phyloP scores from a whole-genome alignment of 768 basidiomycete genomes.

The Crepidotus variabilis region DNA sequence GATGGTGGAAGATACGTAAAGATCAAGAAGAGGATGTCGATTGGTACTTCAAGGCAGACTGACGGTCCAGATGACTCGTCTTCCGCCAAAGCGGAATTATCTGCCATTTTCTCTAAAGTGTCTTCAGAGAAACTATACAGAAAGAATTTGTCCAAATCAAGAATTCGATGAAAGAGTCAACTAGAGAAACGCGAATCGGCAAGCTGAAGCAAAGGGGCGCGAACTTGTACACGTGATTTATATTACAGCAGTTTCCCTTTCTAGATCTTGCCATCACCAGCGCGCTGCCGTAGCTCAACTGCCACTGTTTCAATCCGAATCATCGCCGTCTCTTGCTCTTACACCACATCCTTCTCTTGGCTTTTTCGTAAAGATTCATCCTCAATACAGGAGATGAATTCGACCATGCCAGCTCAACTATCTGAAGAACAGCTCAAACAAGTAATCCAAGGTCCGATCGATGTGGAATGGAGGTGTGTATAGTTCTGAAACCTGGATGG shows the following conservation, averaged over 20 bases:
- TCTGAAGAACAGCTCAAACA: conserved; percentile 45
- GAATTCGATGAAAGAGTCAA: background rate
- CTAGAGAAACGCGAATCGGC: background rate
- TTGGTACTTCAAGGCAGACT: background rate
- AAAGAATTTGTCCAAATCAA: too few relatives aligned
- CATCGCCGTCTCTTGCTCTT: background rate
- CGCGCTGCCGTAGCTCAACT: background rate
- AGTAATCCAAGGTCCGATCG: conserved; percentile 74
- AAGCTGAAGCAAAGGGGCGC: background rate
- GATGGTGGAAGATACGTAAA: background rate
- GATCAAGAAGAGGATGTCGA: background rate
- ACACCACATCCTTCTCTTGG: background rate
- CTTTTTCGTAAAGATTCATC: background rate
- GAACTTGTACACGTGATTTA: background rate
- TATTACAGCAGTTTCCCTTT: background rate
- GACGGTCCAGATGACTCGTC: background rate
- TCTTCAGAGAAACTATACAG: too few relatives aligned
- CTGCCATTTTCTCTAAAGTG: background rate
- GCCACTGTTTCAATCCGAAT: background rate
- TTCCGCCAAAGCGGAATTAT: background rate
- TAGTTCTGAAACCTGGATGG: background rate
- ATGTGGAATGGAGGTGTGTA: conserved; percentile 78
- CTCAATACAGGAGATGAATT: background rate
- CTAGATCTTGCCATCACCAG: background rate
- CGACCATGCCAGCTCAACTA: conserved; percentile 16